These are phyloP conservation scores for Termitomyces sp. DNA, from an alignment of 768 basidiomycete species.

Conservation along the genomic window DNA sequence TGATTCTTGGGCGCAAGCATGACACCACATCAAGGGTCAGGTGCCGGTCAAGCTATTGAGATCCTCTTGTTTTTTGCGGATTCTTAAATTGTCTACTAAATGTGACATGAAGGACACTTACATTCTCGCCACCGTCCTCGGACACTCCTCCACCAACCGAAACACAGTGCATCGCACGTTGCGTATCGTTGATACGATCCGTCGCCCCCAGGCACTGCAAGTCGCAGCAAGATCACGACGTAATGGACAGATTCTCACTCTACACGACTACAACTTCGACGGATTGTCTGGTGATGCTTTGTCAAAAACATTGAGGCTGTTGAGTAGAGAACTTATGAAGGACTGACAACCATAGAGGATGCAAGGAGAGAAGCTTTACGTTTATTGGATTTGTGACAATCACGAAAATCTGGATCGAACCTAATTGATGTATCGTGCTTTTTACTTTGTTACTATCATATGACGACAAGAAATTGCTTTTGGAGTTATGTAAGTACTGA, in stretches of 20 bases:
- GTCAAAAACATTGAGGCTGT: slow-evolving; percentile 28
- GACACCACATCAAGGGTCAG: slow-evolving; percentile 53
- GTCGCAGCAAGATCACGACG: slow-evolving; percentile 34
- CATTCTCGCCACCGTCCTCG: slow-evolving; percentile 39
- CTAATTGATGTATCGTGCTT: not conserved
- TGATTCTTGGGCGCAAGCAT: slow-evolving; percentile 43
- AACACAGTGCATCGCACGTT: slow-evolving; percentile 39
- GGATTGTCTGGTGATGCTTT: slow-evolving; percentile 22
- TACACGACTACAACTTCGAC: slow-evolving; percentile 30
- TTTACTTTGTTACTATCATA: too few relatives aligned
- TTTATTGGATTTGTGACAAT: slow-evolving; percentile 18
- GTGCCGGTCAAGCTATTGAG: slow-evolving; percentile 58
- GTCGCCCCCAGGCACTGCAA: slow-evolving; percentile 41
- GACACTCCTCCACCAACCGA: slow-evolving; percentile 37
- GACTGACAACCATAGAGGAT: slow-evolving; percentile 47
- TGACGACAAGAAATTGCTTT: too few relatives aligned
- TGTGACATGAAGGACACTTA: slow-evolving; percentile 42
- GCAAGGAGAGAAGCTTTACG: slow-evolving; percentile 35
- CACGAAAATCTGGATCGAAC: not conserved
- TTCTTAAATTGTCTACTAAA: not conserved
- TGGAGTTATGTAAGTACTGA: too few relatives aligned
- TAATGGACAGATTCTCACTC: slow-evolving; percentile 39
- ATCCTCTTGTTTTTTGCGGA: slow-evolving; percentile 11
- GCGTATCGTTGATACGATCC: slow-evolving; percentile 44
- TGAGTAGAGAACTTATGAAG: slow-evolving; percentile 39